phyloP scores from a whole-genome alignment of 1,284 basidiomycete species.

The Ceratobasidium sp. region DNA sequence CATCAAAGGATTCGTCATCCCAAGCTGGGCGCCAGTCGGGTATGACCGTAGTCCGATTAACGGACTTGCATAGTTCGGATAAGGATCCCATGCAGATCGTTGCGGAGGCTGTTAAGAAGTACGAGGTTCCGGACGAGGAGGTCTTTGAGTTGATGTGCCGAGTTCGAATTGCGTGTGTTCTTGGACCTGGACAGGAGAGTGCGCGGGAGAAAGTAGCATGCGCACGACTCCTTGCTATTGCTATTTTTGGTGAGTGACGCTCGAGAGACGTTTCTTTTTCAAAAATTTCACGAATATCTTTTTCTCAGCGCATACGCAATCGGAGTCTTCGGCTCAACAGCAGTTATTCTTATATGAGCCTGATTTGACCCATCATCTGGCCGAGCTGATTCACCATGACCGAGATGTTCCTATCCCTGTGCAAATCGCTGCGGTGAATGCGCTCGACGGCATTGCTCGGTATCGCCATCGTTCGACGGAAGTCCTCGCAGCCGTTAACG shows the following conservation, averaged over 20 bases:
- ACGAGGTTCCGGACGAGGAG: constrained; percentile 82
- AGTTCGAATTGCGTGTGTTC: constrained; percentile 79
- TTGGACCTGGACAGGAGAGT: constrained; percentile 66
- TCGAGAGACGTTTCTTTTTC: not conserved
- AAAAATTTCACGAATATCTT: no score
- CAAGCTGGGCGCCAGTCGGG: constrained; percentile 56
- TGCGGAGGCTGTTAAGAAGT: constrained; percentile 75
- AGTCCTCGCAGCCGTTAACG: constrained; percentile 90
- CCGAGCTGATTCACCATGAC: constrained; percentile 89
- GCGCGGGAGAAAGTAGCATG: constrained; percentile 84
- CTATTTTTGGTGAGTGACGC: constrained; percentile 71
- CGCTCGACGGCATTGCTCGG: constrained; percentile 88
- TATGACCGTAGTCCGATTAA: constrained; percentile 65
- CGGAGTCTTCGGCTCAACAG: constrained; percentile 80
- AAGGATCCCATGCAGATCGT: constrained; percentile 78
- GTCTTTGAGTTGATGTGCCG: constrained; percentile 91
- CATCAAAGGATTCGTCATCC: constrained; percentile 16
- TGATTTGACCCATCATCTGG: constrained; percentile 85
- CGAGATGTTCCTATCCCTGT: constrained; percentile 72
- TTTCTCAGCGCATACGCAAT: constrained; percentile 77
- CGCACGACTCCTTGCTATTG: constrained; percentile 86
- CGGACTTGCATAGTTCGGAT: constrained; percentile 66
- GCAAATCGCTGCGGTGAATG: constrained; percentile 85
- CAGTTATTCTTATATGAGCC: constrained; percentile 95
- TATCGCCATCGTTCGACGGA: constrained; percentile 87